phyloP scores from a whole-genome alignment of 2,329 filamentous ascomycete species.

The Blastomyces silverae region DNA sequence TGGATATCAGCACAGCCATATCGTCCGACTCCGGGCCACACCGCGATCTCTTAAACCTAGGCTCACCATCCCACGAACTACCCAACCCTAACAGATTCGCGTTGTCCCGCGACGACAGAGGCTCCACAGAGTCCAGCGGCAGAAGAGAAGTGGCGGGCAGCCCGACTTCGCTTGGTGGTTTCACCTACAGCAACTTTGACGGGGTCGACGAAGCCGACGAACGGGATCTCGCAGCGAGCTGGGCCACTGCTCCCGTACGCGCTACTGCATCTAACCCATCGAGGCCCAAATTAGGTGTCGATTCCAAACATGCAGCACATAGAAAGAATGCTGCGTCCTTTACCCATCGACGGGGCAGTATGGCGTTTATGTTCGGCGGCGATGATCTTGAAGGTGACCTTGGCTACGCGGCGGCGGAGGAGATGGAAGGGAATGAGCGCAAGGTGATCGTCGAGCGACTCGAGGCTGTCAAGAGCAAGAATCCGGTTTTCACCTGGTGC shows the following conservation, averaged over 20 bases:
- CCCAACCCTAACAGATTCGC: constrained; percentile 72
- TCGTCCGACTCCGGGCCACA: constrained; percentile 47
- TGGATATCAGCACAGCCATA: constrained; percentile 75
- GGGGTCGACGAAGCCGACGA: constrained; percentile 28
- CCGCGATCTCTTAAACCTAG: constrained; percentile 63
- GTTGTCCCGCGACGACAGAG: constrained; percentile 45
- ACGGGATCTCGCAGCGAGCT: constrained; percentile 34
- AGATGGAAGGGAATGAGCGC: constrained; percentile 81
- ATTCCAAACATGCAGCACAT: constrained; percentile 21
- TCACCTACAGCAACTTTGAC: constrained; percentile 30
- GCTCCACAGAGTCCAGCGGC: constrained; percentile 33
- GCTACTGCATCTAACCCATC: constrained; percentile 26
- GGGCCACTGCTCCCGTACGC: constrained; percentile 34
- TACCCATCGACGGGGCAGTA: constrained; percentile 35
- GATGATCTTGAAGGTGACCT: constrained; percentile 86
- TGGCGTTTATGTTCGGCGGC: constrained; percentile 50
- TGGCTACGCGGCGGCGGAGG: constrained; percentile 88
- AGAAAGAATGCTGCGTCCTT: constrained; percentile 35
- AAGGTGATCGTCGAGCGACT: constrained; percentile 96
- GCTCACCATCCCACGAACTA: constrained; percentile 52
- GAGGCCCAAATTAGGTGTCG: constrained; percentile 21
- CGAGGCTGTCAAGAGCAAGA: constrained; percentile 90
- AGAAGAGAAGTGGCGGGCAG: constrained; percentile 29
- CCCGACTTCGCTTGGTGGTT: constrained; percentile 31
- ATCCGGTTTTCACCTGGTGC: constrained; percentile 97